These are phyloP conservation scores for Sporothrix pallida DNA, from an alignment of 2,329 filamentous ascomycete genomes.

Conservation along the genomic window DNA sequence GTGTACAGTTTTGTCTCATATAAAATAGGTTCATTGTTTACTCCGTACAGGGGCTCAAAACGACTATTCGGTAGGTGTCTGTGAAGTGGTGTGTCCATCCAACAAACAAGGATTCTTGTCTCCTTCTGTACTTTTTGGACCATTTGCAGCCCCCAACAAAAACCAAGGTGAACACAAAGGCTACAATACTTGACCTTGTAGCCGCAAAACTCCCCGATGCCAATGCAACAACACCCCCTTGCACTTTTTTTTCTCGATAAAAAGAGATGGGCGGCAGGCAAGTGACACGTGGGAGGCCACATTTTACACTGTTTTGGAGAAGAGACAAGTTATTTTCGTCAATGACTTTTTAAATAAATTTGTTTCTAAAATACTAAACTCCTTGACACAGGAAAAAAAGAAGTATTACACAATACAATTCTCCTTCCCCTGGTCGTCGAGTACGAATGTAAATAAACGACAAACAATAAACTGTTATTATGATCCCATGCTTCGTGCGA, in stretches of 20 bases:
- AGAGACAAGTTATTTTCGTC: background rate
- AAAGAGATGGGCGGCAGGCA: background rate
- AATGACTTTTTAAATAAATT: background rate
- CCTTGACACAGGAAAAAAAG: background rate
- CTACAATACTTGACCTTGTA: background rate
- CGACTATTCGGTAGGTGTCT: background rate
- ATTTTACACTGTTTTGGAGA: background rate
- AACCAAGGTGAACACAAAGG: background rate
- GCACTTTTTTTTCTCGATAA: background rate
- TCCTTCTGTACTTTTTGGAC: no score
- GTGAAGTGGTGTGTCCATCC: background rate
- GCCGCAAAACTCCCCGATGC: slow-evolving; percentile 21
- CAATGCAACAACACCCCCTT: background rate
- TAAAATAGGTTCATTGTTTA: background rate
- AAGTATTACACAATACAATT: background rate
- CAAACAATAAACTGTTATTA: background rate
- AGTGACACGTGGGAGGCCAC: slow-evolving; percentile 17
- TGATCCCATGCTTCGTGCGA: background rate
- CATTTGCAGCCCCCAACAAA: background rate
- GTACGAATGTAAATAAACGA: slow-evolving; percentile 24
- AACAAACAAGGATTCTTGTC: background rate
- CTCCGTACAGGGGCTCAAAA: background rate
- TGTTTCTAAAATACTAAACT: background rate
- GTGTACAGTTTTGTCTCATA: slow-evolving; percentile 1
- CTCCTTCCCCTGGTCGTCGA: background rate